phyloP scores from a whole-genome alignment of 2,329 filamentous ascomycete genomes.

The Colletotrichum lupini region DNA sequence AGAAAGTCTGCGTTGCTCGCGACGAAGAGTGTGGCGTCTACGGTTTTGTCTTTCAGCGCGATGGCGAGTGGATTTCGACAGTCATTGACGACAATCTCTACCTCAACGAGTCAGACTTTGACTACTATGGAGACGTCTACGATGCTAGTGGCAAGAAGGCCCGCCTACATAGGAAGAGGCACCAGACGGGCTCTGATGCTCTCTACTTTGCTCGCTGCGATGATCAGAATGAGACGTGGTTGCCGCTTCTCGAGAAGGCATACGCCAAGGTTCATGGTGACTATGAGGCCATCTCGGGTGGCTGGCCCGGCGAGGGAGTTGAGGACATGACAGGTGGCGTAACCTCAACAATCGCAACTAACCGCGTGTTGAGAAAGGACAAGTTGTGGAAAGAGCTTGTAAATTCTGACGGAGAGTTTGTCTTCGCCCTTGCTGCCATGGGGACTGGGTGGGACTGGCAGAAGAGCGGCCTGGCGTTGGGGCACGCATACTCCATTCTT shows the following conservation, averaged over 20 bases:
- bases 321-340: conserved; percentile 67
- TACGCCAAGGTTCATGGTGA: conserved; percentile 83
- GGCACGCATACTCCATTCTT: conserved; percentile 64
- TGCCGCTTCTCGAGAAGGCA: conserved; percentile 79
- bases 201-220: conserved; percentile 77
- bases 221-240: conserved; percentile 78
- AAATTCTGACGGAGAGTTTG: conserved; percentile 74
- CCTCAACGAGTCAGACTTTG: conserved; percentile 39
- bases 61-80: conserved; percentile 78
- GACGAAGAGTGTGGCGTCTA: conserved; percentile 78
- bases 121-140: conserved; percentile 44
- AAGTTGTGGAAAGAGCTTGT: conserved; percentile 77
- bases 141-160: conserved; percentile 62
- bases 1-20: conserved; percentile 73
- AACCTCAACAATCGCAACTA: conserved; percentile 64
- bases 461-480: conserved; percentile 54
- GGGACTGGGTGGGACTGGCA: conserved; percentile 42
- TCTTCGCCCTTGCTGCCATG: conserved; percentile 59
- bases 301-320: conserved; percentile 66
- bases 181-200: conserved; percentile 76
- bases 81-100: conserved; percentile 77
- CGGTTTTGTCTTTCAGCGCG: conserved; percentile 77
- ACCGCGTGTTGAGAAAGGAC: conserved; percentile 73
- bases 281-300: conserved; percentile 74
- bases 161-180: conserved; percentile 68